Evolutionary conservation across 2,329 filamentous ascomycete species (phyloP), one percentile per base, ranked within the genome.

Genomic region (Aspergillus nomiae): DNA sequence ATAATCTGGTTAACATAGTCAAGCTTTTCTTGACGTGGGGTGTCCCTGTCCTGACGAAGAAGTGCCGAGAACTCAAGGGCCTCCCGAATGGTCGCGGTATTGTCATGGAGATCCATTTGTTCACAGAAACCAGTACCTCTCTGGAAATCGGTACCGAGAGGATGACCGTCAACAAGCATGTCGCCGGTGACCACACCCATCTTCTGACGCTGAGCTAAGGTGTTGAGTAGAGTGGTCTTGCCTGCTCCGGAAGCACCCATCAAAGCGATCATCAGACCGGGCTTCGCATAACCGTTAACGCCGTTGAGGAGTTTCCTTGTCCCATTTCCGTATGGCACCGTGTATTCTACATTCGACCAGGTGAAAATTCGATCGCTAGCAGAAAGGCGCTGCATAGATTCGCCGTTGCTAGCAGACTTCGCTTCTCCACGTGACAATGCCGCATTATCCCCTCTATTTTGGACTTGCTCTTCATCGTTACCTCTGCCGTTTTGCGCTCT

Each of bases 221-320:
- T 92, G 75, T 95, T 93, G 21, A 96, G 82, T 0, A 96, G 80
- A 0, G 92, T 95, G 0, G 91, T 94, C 78, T 96, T 96, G 14
- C 92, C 92, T 10, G 92, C 92, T 50, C 91, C 91, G 4, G 87
- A 92, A 1, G 90, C 90, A 59, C 92, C 92, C 83, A 95, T 92
- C 1, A 96, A 81, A 0, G 92, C 92, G 50, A 92, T 88, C 85
- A 96, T 89, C 21, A 90, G 78, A 21, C 92, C 92, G 1, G 92
- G 92, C 71, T 92, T 93, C 1, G 88, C 91, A 68, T 91, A 94
- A 1, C 92, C 92, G 62, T 84, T 89, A 63, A 95, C 86, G 6
- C 87, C 83, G 70, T 91, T 89, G 55, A 92, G 80, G 1, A 92
- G 81, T 73, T 87, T 85, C 43, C 86, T 83, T 58, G 87, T 80